Percentiles rank a stretch among this genome's conserved stretches.
These are phyloP conservation scores for Calonectria naviculata DNA, from an alignment of 2,329 filamentous ascomycete genomes.

Conservation along the genomic window DNA sequence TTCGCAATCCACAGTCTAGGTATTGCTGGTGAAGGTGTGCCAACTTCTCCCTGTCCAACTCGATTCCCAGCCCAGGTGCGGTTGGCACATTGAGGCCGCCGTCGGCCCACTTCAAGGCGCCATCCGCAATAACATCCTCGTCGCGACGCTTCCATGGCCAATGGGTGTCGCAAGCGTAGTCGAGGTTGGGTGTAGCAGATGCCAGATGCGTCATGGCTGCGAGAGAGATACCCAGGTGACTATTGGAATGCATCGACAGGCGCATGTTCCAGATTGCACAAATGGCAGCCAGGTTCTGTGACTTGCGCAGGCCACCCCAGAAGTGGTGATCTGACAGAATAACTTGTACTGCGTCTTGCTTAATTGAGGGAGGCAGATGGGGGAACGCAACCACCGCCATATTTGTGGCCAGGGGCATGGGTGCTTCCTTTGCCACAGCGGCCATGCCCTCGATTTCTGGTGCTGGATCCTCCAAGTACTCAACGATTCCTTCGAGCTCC, in stretches of 20 bases:
- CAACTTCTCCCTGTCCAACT: conserved; percentile 50
- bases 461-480: conserved; percentile 54
- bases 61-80: conserved; percentile 48
- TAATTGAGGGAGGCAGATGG: conserved; percentile 51
- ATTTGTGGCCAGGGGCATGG: conserved; percentile 55
- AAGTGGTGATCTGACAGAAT: conserved; percentile 56
- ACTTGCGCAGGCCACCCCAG: conserved; percentile 55
- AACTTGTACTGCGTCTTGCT: conserved; percentile 53
- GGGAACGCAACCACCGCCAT: conserved; percentile 55
- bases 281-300: conserved; percentile 51
- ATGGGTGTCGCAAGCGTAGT: conserved; percentile 57
- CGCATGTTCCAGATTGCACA: conserved; percentile 53
- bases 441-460: conserved; percentile 55
- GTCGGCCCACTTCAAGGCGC: conserved; percentile 48
- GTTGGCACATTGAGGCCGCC: conserved; percentile 50
- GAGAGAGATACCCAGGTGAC: conserved; percentile 54
- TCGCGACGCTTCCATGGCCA: conserved; percentile 57
- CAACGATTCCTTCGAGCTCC: conserved; percentile 49
- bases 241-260: conserved; percentile 57
- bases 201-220: conserved; percentile 57
- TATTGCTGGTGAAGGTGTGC: conserved; percentile 50
- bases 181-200: conserved; percentile 52
- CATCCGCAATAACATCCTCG: conserved; percentile 53
- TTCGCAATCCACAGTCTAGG: conserved; percentile 49
- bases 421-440: conserved; percentile 51